A percentile compares a stretch with the other conserved stretches of the same genome.
phyloP scores from a whole-genome alignment of 2,329 filamentous ascomycete genomes.

The Mycosphaerella sp. region DNA sequence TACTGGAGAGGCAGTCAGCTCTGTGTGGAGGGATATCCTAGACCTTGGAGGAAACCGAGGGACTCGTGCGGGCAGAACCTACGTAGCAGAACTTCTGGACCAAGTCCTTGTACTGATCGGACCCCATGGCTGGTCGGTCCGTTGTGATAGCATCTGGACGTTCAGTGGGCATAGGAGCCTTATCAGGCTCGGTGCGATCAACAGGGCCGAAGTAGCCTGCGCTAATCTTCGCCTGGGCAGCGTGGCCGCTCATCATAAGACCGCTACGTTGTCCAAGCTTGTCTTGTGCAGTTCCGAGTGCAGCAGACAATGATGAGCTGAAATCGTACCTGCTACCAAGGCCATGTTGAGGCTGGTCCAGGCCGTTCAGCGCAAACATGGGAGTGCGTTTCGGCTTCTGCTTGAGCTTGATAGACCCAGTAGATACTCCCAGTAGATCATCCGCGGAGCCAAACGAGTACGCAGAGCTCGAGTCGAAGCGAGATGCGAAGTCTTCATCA shows the following conservation, averaged over 20 bases:
- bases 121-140: slow-evolving; percentile 66
- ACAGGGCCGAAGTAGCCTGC: slow-evolving; percentile 37
- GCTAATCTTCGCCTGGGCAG: slow-evolving; percentile 36
- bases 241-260: slow-evolving; percentile 29
- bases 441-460: slow-evolving; percentile 41
- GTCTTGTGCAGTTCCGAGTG: slow-evolving; percentile 67
- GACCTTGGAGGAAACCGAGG: slow-evolving; percentile 24
- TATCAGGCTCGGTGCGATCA: slow-evolving; percentile 29
- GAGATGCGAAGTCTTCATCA: slow-evolving; percentile 64
- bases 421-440: slow-evolving; percentile 52
- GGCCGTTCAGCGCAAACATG: slow-evolving; percentile 46
- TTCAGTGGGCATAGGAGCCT: slow-evolving; percentile 25
- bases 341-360: slow-evolving; percentile 55
- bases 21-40: slow-evolving; percentile 18
- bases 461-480: slow-evolving; percentile 41
- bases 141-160: slow-evolving; percentile 51
- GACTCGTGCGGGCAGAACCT: slow-evolving; percentile 54
- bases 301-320: slow-evolving; percentile 78
- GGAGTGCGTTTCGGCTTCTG: slow-evolving; percentile 55
- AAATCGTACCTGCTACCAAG: slow-evolving; percentile 88
- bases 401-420: slow-evolving; percentile 60
- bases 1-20: slow-evolving; percentile 33
- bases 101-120: slow-evolving; percentile 89
- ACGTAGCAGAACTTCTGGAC: slow-evolving; percentile 99
- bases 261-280: slow-evolving; percentile 52